Evolutionary conservation across 2,329 filamentous ascomycete species (phyloP).

Genomic region (Zasmidium angulare): DNA sequence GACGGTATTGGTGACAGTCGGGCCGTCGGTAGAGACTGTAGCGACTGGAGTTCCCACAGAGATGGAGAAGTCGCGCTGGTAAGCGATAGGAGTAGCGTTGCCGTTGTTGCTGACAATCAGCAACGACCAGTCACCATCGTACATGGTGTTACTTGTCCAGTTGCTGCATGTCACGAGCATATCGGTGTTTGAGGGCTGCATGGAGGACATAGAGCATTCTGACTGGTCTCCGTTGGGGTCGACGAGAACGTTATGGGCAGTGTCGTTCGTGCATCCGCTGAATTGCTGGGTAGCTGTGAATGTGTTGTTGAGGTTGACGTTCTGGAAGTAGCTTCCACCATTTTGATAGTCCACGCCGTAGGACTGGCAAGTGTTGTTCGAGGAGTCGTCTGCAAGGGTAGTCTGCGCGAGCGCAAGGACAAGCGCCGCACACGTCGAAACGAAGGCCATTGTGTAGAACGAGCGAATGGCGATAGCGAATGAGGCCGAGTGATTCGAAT

Average conservation of each 20-base stretch:
- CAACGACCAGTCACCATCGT: background rate
- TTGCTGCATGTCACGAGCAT: constrained; percentile 17
- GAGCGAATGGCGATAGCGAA: background rate
- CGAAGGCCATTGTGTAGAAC: background rate
- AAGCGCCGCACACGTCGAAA: background rate
- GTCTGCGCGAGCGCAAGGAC: background rate
- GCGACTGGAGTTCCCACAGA: background rate
- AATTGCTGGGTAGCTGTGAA: constrained; percentile 48
- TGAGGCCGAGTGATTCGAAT: background rate
- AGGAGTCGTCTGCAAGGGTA: background rate
- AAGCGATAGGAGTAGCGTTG: background rate
- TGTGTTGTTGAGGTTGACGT: constrained; percentile 38
- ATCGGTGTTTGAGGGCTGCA: constrained; percentile 39
- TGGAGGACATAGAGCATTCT: constrained; percentile 34
- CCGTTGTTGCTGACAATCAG: background rate
- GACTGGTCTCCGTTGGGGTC: constrained; percentile 41
- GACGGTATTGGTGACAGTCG: background rate
- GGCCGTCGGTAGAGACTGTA: background rate
- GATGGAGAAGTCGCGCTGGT: background rate
- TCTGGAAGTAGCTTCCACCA: constrained; percentile 47
- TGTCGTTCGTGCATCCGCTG: constrained; percentile 42
- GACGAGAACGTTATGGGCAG: constrained; percentile 45
- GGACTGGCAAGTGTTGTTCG: constrained; percentile 20
- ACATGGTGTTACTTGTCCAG: background rate
- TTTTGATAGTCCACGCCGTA: constrained; percentile 42